Conservation (phyloP, 805 yeast species). For the Sungouiozyma intestinalis region DNA sequence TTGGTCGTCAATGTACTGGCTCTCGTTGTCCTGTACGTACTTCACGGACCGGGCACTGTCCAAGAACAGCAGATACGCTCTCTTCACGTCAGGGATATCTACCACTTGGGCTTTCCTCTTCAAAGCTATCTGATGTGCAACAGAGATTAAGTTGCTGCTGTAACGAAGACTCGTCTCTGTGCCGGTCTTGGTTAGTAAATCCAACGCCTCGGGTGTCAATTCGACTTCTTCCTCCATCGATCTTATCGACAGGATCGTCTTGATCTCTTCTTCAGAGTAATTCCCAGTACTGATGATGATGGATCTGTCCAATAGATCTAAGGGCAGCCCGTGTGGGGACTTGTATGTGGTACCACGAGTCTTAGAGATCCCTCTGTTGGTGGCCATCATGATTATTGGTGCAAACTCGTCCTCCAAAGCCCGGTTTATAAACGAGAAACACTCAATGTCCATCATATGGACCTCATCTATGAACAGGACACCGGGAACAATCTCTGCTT, state of each 20-base stretch:
- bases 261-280: slow-evolving; percentile 74
- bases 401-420: slow-evolving; percentile 95
- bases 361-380: slow-evolving; percentile 89
- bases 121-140: slow-evolving; percentile 74
- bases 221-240: slow-evolving; percentile 93
- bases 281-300: slow-evolving; percentile 80
- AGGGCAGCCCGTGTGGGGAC: slow-evolving; percentile 96
- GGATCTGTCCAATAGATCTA: slow-evolving; percentile 87
- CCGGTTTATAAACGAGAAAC: slow-evolving; percentile 88
- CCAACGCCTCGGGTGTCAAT: slow-evolving; percentile 70
- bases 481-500: slow-evolving; percentile 96
- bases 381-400: slow-evolving; percentile 96
- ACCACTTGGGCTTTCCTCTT: slow-evolving; percentile 63
- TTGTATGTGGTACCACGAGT: slow-evolving; percentile 90
- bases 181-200: slow-evolving; percentile 80
- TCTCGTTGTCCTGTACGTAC: slow-evolving; percentile 59
- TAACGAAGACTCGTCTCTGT: slow-evolving; percentile 85
- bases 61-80: slow-evolving; percentile 76
- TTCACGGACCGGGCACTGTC: slow-evolving; percentile 86
- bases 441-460: slow-evolving; percentile 95
- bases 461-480: slow-evolving; percentile 96
- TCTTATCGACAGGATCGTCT: slow-evolving; percentile 77
- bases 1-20: slow-evolving; percentile 65
- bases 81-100: slow-evolving; percentile 74
- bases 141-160: slow-evolving; percentile 83